Conservation (phyloP, 768 basidiomycete species). For the Ramaria sp. region DNA sequence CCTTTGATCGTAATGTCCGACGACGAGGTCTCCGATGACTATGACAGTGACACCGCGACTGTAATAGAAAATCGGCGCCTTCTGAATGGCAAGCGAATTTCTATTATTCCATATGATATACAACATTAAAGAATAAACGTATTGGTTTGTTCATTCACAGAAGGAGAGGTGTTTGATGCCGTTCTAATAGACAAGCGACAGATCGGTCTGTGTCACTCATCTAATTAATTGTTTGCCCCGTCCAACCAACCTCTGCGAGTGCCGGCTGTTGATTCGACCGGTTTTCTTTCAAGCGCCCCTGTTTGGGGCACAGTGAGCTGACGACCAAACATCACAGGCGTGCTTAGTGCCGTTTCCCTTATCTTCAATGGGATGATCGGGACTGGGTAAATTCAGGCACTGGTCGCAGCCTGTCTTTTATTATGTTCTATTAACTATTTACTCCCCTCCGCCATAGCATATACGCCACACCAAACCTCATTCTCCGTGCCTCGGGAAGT, state of each 20-base stretch:
- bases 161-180: slow-evolving; percentile 13
- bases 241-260: too few species aligned
- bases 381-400: slow-evolving; percentile 40
- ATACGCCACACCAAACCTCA: slow-evolving; percentile 59
- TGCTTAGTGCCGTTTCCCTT: slow-evolving; percentile 47
- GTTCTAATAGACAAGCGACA: slow-evolving; percentile 38
- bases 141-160: too few species aligned
- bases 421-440: background rate
- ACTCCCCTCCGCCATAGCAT: slow-evolving; percentile 39
- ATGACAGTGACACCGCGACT: too few species aligned
- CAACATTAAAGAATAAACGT: too few species aligned
- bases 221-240: too few species aligned
- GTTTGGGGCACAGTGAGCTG: too few species aligned
- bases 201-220: slow-evolving; percentile 39
- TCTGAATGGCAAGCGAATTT: too few species aligned
- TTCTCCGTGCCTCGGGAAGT: slow-evolving; percentile 55
- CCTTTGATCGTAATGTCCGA: background rate
- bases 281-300: too few species aligned
- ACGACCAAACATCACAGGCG: slow-evolving; percentile 22
- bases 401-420: background rate
- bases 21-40: background rate
- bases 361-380: slow-evolving; percentile 73
- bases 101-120: too few species aligned
- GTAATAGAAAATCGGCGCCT: too few species aligned
- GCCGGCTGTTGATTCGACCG: too few species aligned